Percentiles rank a stretch among this genome's conserved stretches.
phyloP scores from a whole-genome alignment of 768 basidiomycete species.

The Rhodotorula toruloides region DNA sequence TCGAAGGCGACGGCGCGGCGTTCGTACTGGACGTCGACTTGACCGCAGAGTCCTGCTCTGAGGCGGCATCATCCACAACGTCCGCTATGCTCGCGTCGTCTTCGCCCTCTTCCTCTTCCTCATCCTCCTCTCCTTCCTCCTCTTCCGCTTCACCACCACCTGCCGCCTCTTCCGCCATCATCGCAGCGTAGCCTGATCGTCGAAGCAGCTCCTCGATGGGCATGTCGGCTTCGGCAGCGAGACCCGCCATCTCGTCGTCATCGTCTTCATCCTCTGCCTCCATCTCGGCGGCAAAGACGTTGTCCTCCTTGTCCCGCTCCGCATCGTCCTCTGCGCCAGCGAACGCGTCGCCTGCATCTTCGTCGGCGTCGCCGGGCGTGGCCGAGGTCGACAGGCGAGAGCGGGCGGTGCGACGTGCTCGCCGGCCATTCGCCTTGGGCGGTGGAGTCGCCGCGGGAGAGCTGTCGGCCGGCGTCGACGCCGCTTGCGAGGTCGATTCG shows the following conservation, averaged over 20 bases:
- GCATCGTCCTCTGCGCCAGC: slow-evolving; percentile 45
- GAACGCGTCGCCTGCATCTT: slow-evolving; percentile 44
- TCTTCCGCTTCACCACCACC: slow-evolving; percentile 45
- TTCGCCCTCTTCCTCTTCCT: slow-evolving; percentile 6
- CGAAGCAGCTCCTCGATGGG: slow-evolving; percentile 50
- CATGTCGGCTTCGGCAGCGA: slow-evolving; percentile 49
- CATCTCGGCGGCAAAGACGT: slow-evolving; percentile 50
- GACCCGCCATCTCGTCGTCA: slow-evolving; percentile 48
- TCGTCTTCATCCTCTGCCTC: slow-evolving; percentile 46
- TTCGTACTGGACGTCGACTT: neutral
- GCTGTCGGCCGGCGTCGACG: too few relatives aligned
- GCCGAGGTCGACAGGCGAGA: slow-evolving; percentile 25
- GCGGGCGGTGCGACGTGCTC: neutral
- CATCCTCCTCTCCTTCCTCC: slow-evolving; percentile 19
- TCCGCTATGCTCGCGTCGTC: neutral
- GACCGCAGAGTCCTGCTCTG: neutral
- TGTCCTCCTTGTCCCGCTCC: slow-evolving; percentile 48
- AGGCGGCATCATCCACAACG: neutral
- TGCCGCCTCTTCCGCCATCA: slow-evolving; percentile 43
- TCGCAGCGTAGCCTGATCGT: slow-evolving; percentile 46
- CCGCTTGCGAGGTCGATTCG: too few relatives aligned
- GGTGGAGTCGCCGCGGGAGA: slow-evolving; percentile 4
- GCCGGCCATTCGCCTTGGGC: neutral
- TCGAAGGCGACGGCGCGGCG: neutral
- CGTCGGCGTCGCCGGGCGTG: slow-evolving; percentile 41